Evolutionary conservation across 352 stramenopile species (phyloP), one percentile per base, ranked within the genome.

Genomic region (Thraustochytrium striatum): DNA sequence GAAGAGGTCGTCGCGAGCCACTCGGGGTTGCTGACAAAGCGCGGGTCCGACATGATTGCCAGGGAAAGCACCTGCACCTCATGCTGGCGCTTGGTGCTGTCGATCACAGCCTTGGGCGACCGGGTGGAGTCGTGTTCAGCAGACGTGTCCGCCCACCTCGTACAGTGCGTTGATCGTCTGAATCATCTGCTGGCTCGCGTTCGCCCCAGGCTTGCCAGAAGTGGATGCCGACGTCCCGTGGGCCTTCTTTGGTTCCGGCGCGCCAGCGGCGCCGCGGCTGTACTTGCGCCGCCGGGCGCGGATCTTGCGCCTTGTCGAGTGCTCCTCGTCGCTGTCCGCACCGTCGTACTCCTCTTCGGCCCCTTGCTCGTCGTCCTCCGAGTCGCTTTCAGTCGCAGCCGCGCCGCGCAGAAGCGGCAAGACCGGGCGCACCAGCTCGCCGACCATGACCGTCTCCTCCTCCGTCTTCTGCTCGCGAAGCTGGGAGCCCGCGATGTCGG

Each of bases 111-210:
- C 21, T 30, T 9, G 19, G 65, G 61, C 7, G 52, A 43, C 65
- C 68, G 44, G 16, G 21, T 44, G 7, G 30, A 7, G 25, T 75
- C 65, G 41, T 75, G 32, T 43, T 65, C 65, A 7, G 65, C 65
- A 1, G 65, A 75, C 21, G 65, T 61, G 44, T 75, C 65, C 0
- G 35, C 47, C n/a, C 19, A 75, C 50, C 50, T 75, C 65, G 65
- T 75, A 75, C 16, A 75, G n/a, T 7, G 52, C 65, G 36, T 75
- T 75, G 65, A 75, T 75, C 30, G 58, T 75, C 36, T 75, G 65
- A 61, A 75, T 75, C 65, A 75, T 75, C 36, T 75, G 65, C 50
- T 75, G 65, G 65, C 65, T 75, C 16, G 65, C 65, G 30, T 38
- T 70, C 25, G 53, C 25, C 0, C 59, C 59, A 25, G 33, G 5